phyloP scores from a whole-genome alignment of 306 rosid species.

The Rosa chinensis region DNA sequence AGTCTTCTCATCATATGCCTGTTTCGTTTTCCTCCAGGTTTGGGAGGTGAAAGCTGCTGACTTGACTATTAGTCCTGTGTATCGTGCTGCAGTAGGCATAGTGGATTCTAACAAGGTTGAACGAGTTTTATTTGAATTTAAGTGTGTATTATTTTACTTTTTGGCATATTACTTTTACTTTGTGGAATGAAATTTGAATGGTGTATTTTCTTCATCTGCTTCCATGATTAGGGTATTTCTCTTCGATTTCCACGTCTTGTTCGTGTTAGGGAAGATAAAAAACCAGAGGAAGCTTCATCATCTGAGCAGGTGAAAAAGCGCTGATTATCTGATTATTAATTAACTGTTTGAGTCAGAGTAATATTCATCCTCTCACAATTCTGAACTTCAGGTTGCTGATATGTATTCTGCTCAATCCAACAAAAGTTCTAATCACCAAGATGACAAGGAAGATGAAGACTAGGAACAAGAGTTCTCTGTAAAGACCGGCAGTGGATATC shows the following conservation, averaged over 20 bases:
- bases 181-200: slow-evolving; percentile 12
- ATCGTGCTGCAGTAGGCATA: slow-evolving; percentile 84
- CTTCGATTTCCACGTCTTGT: slow-evolving; percentile 85
- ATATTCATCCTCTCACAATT: background rate
- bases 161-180: slow-evolving; percentile 8
- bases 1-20: slow-evolving; percentile 8
- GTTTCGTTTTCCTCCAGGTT: slow-evolving; percentile 45
- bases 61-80: slow-evolving; percentile 88
- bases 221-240: slow-evolving; percentile 66
- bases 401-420: slow-evolving; percentile 77
- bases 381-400: slow-evolving; percentile 71
- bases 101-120: slow-evolving; percentile 74
- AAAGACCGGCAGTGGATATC: slow-evolving; percentile 20
- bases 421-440: slow-evolving; percentile 53
- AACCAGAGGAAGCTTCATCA: slow-evolving; percentile 78
- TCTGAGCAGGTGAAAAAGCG: slow-evolving; percentile 65
- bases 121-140: slow-evolving; percentile 13
- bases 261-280: slow-evolving; percentile 82
- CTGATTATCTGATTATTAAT: background rate
- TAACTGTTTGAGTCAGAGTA: background rate
- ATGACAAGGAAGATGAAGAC: slow-evolving; percentile 64
- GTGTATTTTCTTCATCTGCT: slow-evolving; percentile 21
- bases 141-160: slow-evolving; percentile 4
- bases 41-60: slow-evolving; percentile 99
- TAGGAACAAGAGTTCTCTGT: slow-evolving; percentile 23